Percentiles rank a stretch among this genome's conserved stretches.
These are phyloP conservation scores for Sporothrix globosa DNA, from an alignment of 2,329 filamentous ascomycete genomes.

Conservation along the genomic window DNA sequence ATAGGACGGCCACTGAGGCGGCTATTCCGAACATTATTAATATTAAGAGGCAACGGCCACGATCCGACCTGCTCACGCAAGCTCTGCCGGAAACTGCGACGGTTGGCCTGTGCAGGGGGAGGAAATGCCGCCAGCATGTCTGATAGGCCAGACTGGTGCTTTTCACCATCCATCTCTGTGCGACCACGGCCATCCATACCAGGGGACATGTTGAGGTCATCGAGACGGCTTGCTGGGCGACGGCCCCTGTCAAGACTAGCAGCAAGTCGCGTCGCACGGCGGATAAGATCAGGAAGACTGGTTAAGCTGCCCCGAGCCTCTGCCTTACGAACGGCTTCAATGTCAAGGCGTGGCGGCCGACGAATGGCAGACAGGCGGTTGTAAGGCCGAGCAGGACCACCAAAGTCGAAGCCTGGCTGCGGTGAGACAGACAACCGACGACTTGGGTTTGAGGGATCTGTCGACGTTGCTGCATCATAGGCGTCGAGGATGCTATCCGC, in stretches of 20 bases:
- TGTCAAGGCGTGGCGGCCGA: conserved; percentile 74
- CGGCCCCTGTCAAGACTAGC: conserved; percentile 84
- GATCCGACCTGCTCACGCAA: conserved; percentile 53
- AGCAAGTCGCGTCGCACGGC: conserved; percentile 81
- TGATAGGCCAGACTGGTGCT: conserved; percentile 58
- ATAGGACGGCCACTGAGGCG: conserved; percentile 33
- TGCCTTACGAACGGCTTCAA: conserved; percentile 78
- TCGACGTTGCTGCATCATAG: conserved; percentile 54
- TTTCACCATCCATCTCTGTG: conserved; percentile 46
- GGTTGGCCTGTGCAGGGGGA: conserved; percentile 57
- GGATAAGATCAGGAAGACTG: conserved; percentile 87
- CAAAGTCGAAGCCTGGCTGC: conserved; percentile 36
- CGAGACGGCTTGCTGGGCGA: conserved; percentile 62
- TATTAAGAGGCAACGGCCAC: conserved; percentile 53
- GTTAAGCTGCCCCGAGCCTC: conserved; percentile 88
- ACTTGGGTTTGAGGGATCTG: conserved; percentile 46
- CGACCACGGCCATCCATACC: conserved; percentile 39
- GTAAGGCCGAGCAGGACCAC: conserved; percentile 39
- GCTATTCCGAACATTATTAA: conserved; percentile 36
- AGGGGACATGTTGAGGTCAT: conserved; percentile 57
- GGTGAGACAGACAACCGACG: conserved; percentile 37
- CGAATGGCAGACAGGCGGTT: conserved; percentile 59
- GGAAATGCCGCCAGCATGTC: conserved; percentile 70
- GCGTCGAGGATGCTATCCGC: conserved; percentile 56
- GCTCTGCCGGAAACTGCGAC: conserved; percentile 50